Base-by-base conservation (phyloP, 2,329 filamentous ascomycete genomes). In the Aspergillus pseudoglaucus region DNA sequence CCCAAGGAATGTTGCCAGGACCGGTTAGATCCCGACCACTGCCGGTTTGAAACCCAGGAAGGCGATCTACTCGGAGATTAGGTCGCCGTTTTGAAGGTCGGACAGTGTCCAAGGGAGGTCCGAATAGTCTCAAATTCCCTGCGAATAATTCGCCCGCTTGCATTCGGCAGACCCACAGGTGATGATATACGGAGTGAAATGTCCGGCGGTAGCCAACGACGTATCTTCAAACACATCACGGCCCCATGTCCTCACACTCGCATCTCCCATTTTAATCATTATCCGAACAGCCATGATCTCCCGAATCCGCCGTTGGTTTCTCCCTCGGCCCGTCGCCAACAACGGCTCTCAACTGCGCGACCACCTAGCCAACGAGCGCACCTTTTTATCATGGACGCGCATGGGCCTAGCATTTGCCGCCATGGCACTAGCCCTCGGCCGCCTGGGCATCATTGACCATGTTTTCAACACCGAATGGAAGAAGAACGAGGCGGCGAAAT, bases 321-420 rank as follows among this genome's bases (percentile, higher is more conserved):
- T 59, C 8, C 56, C 60, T 27, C 45, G 53, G 25, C 49, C 53
- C 32, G 53, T 65, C 44, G 50, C 61, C 42, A 65, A 65, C 49
- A 59, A 47, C 9, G 57, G 59, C 47, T 62, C 60, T 3, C 59
- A 65, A 45, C 56, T 63, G 14, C 62, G 62, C 52, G 62, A 65
- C 50, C 62, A 64, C 50, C 60, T 57, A 40, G 62, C 62, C 47
- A 64, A 64, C 47, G 62, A 65, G 52, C 61, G 62, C 27, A 64
- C 62, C 3, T 65, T 65, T 44, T 58, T 65, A 10, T 64, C 62
- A 47, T 64, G 61, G 61, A 65, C 59, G 1, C 61, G 62, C 32
- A 61, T 62, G 50, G 62, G 61, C 15, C 62, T 65, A 12, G 61
- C 58, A 8, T 65, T 65, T 40, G 61, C 57, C 14, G 61, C 60